Conservation (phyloP, 2,329 filamentous ascomycete species). For the Mycosphaerelloides madeirae region DNA sequence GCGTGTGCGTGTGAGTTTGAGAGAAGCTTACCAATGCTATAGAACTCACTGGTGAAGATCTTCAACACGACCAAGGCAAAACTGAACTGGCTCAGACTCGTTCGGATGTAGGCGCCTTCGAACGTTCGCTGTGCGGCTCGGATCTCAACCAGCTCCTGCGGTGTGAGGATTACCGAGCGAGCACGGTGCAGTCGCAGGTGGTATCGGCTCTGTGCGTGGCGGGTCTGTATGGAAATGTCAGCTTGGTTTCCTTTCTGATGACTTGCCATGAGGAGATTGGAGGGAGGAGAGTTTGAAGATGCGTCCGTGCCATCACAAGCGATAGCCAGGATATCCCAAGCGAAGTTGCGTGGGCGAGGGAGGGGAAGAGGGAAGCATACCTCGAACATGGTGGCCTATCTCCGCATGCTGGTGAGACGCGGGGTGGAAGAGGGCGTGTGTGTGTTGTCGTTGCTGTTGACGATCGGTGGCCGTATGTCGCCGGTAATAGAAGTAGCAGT, state of each 20-base stretch:
- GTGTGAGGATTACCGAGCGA: conserved; percentile 73
- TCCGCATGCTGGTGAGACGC: conserved; percentile 3
- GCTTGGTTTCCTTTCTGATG: background rate
- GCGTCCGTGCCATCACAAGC: too few species aligned
- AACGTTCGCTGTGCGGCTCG: conserved; percentile 94
- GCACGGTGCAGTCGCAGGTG: conserved; percentile 78
- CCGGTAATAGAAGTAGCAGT: too few species aligned
- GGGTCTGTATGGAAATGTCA: conserved; percentile 35
- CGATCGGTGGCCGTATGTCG: too few species aligned
- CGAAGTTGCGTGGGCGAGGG: too few species aligned
- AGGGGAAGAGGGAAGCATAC: conserved; percentile 7
- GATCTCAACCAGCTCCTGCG: conserved; percentile 85
- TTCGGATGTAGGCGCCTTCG: conserved; percentile 94
- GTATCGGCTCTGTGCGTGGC: conserved; percentile 67
- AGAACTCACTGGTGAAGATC: conserved; percentile 96
- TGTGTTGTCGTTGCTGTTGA: too few species aligned
- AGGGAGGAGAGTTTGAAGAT: background rate
- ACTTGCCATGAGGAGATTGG: background rate
- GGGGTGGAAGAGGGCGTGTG: conserved; percentile 1
- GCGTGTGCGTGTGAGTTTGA: background rate
- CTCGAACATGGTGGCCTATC: conserved; percentile 25
- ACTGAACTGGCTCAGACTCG: conserved; percentile 88
- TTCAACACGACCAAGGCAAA: conserved; percentile 92
- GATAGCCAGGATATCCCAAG: too few species aligned
- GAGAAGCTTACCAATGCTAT: conserved; percentile 78